Evolutionary conservation across 2,329 filamentous ascomycete genomes (phyloP), one percentile per base, ranked within the genome.

Genomic region (Talaromyces sp.): DNA sequence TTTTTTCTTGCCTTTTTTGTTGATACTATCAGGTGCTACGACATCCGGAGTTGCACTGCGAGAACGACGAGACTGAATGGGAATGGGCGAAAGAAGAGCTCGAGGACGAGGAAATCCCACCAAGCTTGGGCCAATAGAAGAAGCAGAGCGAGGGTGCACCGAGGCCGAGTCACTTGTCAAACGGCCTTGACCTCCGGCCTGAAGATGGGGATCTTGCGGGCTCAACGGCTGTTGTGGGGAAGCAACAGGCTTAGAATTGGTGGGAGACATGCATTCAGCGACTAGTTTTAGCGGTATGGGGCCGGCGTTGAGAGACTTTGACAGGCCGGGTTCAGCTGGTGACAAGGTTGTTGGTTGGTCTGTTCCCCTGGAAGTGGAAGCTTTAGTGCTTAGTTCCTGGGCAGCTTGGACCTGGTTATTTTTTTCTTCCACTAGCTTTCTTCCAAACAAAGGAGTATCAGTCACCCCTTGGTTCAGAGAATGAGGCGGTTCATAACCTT

Each of bases 201-300:
- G 35, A 28, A 14, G 54, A 39, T 12, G 35, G 35, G 54, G 37
- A 40, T 57, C 46, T 44, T 61, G 31, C 28, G 48, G 46, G 59
- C 21, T 65, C 65, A 39, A 66, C 61, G 35, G 65, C 44, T 65
- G 64, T 23, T 67, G 66, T 37, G 50, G 50, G n/a, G 55, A 52
- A 42, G 35, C 37, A 23, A 55, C 44, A 23, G 55, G 33, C 58
- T 63, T 7, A 69, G 70, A 25, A 64, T 39, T 72, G 67, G 64
- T 66, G 54, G 72, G 69, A 42, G 74, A 69, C 50, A 71, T 65
- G 21, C 70, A 67, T 55, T 74, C 71, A 18, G 75, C 75, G 39
- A 64, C 63, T 40, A 61, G 42, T 40, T 58, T 65, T 60, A 63
- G 61, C 37, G 63, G 63, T 62, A 65, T 64, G 63, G 63, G 63